Evolutionary conservation across 176 grass and related monocot species (phyloP), one percentile per base, ranked within the genome.

Genomic region (Panicum miliaceum): DNA sequence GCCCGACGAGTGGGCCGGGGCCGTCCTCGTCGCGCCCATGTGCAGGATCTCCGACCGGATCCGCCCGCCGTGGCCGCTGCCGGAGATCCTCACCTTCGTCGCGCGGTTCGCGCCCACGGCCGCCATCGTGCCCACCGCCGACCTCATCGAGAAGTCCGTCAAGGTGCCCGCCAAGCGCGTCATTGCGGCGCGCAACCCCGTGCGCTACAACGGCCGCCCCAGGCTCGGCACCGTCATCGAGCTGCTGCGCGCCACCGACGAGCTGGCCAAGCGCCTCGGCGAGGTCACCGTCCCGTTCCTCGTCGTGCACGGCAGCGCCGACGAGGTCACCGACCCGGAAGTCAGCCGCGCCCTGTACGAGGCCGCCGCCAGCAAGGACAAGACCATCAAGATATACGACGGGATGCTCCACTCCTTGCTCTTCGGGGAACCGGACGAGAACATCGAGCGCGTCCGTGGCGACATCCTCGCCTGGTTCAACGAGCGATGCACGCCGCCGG

Each of bases 371-470:
- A 98, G 93, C 84, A 69, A 90, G 85, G 96, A 95, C 82, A 98
- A 95, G 81, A 90, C 87, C 68, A 95, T 98, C 86, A 94, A 83
- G 85, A 87, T 98, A 29, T 95, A 95, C 75, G 91, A 98, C 46
- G 93, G 96, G 78, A 98, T 98, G 96, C 76, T 98, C 68, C 96
- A 98, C 82, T 98, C 96, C 16, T 19, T 98, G 89, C 82, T 95
- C 50, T 98, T 90, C 43, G 96, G 91, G 2, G 96, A 98, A 51
- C 87, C 89, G 3, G 91, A 98, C 1, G 91, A 98, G 84, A 95
- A 92, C 62, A 86, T 98, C 41, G 77, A 80, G 40, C 81, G 85
- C 26, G 91, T 98, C 61, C 87, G 96, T 13, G 90, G 65, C 51
- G 93, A 98, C 71, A 90, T 98, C 67, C 87, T 95, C 40, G 38